phyloP scores from a whole-genome alignment of 495 filamentous ascomycete genomes.

The Lepraria neglecta region DNA sequence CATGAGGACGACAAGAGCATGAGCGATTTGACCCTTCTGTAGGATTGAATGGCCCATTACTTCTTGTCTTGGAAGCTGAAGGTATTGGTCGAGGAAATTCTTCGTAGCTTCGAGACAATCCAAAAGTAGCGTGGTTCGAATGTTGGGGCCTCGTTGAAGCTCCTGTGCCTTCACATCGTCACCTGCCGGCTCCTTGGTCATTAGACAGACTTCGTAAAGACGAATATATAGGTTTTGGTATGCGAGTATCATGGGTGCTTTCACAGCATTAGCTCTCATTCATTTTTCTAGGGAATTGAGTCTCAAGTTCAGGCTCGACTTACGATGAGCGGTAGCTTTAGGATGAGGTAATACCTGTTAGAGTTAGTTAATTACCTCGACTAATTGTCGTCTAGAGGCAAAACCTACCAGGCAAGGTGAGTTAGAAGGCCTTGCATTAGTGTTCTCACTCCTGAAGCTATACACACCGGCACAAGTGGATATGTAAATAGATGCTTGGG shows the following conservation, averaged over 20 bases:
- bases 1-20: conserved; percentile 4
- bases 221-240: conserved; percentile 10
- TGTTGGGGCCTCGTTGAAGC: not conserved
- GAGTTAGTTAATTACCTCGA: no score
- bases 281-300: not conserved
- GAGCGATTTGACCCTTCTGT: not conserved
- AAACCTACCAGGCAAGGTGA: conserved; percentile 29
- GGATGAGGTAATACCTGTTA: conserved; percentile 17
- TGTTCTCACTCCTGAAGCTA: no score
- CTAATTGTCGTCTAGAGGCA: not conserved
- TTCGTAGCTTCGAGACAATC: conserved; percentile 16
- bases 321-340: conserved; percentile 16
- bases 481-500: no score
- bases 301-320: not conserved
- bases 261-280: not conserved
- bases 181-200: not conserved
- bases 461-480: no score
- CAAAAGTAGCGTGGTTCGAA: not conserved
- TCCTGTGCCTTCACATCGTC: not conserved
- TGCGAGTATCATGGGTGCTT: conserved; percentile 2
- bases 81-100: conserved; percentile 13
- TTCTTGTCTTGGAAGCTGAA: not conserved
- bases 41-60: not conserved
- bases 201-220: conserved; percentile 16
- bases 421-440: conserved; percentile 30